phyloP scores from a whole-genome alignment of 192 early-diverging fungal species.

The Endogone sp. region DNA sequence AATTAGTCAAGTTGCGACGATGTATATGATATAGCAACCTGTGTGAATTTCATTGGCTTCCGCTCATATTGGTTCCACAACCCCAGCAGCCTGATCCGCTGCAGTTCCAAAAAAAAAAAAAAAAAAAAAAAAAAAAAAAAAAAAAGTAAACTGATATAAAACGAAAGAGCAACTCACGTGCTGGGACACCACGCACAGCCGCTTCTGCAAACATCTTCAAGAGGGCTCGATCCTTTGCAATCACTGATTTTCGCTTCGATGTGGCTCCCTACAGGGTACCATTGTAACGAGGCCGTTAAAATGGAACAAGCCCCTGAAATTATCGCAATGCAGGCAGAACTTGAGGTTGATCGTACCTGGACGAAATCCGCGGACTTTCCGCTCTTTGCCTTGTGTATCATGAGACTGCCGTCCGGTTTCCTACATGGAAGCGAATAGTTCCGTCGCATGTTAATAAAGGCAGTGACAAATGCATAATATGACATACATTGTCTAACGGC shows the following conservation, averaged over 20 bases:
- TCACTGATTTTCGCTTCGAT: slow-evolving; percentile 74
- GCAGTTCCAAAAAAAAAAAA: not conserved
- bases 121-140: no score
- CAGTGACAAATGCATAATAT: no score
- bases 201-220: slow-evolving; percentile 73
- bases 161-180: slow-evolving; percentile 32
- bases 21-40: slow-evolving; percentile 1
- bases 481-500: no score
- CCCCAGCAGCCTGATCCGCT: no score
- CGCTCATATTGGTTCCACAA: no score
- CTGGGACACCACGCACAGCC: slow-evolving; percentile 63
- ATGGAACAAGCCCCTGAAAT: no score
- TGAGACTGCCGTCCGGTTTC: not conserved
- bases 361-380: slow-evolving; percentile 6
- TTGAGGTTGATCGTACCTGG: not conserved
- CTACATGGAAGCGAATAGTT: not conserved
- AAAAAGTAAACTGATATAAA: not conserved
- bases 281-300: no score
- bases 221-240: slow-evolving; percentile 79
- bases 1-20: not conserved
- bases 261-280: slow-evolving; percentile 41
- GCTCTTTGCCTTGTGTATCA: not conserved
- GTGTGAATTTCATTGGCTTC: not conserved
- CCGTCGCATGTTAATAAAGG: not conserved
- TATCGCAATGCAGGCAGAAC: no score